Evolutionary conservation across 768 basidiomycete genomes (phyloP).

Genomic region (Cantharellus anzutake): DNA sequence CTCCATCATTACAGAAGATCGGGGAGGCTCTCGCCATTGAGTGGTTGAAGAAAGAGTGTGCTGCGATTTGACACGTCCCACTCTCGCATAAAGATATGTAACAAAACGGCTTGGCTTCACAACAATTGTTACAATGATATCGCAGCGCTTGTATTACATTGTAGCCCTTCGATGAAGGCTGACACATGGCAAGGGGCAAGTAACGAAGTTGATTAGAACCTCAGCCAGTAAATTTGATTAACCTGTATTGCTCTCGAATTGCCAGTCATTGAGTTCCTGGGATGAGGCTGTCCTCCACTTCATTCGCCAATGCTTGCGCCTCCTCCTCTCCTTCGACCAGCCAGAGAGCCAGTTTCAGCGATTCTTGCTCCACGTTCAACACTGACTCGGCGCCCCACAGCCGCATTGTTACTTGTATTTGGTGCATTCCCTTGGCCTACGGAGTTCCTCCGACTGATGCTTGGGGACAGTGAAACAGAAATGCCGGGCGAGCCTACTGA

Average conservation of each 20-base stretch:
- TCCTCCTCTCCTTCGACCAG: not conserved
- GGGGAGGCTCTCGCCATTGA: slow-evolving; percentile 18
- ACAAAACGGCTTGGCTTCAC: no score
- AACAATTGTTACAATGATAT: no score
- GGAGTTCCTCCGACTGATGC: slow-evolving; percentile 14
- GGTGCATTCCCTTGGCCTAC: slow-evolving; percentile 25
- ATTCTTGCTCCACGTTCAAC: slow-evolving; percentile 46
- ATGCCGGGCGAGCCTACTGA: slow-evolving; percentile 52
- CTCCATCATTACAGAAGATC: slow-evolving; percentile 35
- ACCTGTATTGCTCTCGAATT: no score
- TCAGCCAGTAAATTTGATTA: no score
- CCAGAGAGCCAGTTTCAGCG: slow-evolving; percentile 46
- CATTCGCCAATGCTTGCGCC: not conserved
- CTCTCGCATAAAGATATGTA: no score
- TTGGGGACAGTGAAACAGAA: slow-evolving; percentile 17
- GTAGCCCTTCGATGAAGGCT: no score
- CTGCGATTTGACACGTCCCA: slow-evolving; percentile 6
- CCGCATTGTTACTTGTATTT: not conserved
- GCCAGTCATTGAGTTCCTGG: no score
- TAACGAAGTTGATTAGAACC: no score
- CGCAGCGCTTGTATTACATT: no score
- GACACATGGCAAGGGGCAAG: no score
- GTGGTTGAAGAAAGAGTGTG: slow-evolving; percentile 20
- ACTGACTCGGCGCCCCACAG: slow-evolving; percentile 22
- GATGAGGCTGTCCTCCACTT: not conserved